Evolutionary conservation across 805 yeast species (phyloP).

Genomic region (Isabelozyma rhagii): DNA sequence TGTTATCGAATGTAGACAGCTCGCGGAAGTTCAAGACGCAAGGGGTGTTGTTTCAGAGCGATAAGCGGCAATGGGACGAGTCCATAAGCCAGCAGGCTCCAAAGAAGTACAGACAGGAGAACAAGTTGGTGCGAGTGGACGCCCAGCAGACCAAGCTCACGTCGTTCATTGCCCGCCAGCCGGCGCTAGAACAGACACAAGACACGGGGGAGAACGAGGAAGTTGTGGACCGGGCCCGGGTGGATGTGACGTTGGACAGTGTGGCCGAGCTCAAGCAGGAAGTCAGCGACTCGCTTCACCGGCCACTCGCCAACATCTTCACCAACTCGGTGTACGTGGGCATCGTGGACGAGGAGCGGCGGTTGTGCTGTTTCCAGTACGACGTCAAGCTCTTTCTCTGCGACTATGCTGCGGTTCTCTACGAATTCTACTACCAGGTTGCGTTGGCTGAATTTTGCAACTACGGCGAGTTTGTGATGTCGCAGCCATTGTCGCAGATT

Average conservation of each 20-base stretch:
- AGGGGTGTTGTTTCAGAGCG: slow-evolving; percentile 33
- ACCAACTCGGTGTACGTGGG: slow-evolving; percentile 76
- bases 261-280: slow-evolving; percentile 53
- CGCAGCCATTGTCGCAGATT: slow-evolving; percentile 27
- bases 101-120: slow-evolving; percentile 50
- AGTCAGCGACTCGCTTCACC: slow-evolving; percentile 44
- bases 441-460: slow-evolving; percentile 77
- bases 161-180: slow-evolving; percentile 4
- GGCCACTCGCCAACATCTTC: slow-evolving; percentile 63
- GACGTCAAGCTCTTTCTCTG: slow-evolving; percentile 74
- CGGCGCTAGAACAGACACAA: neutral
- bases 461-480: slow-evolving; percentile 52
- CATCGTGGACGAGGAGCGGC: slow-evolving; percentile 63
- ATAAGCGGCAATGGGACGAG: neutral
- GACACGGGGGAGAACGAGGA: neutral
- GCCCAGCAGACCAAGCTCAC: slow-evolving; percentile 47
- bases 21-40: slow-evolving; percentile 70
- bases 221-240: slow-evolving; percentile 16
- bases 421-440: slow-evolving; percentile 76
- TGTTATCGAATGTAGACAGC: slow-evolving; percentile 56
- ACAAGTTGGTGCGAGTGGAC: slow-evolving; percentile 70
- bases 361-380: slow-evolving; percentile 81
- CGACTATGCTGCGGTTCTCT: slow-evolving; percentile 70
- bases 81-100: slow-evolving; percentile 3
- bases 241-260: slow-evolving; percentile 53